Percentiles rank a stretch among this genome's conserved stretches.
These are phyloP conservation scores for Cladophialophora chaetospira DNA, from an alignment of 2,329 filamentous ascomycete species.

Conservation along the genomic window DNA sequence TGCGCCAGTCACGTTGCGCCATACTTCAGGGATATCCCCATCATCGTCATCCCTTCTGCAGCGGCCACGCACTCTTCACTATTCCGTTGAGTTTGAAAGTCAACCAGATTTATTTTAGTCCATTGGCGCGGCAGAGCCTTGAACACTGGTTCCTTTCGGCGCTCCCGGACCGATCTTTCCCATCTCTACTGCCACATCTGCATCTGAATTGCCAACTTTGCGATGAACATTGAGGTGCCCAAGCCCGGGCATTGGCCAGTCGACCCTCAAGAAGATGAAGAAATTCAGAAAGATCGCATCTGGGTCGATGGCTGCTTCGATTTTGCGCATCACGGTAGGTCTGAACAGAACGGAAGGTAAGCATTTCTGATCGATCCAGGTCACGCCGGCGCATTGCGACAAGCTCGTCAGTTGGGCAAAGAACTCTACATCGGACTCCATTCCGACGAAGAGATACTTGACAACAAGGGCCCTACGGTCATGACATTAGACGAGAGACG, in stretches of 20 bases:
- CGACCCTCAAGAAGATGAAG: conserved; percentile 61
- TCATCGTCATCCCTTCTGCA: conserved; percentile 2
- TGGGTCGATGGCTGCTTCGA: conserved; percentile 99
- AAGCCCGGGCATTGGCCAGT: conserved; percentile 63
- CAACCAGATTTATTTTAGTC: too few species aligned
- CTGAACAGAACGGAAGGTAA: conserved; percentile 18
- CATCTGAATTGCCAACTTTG: background rate
- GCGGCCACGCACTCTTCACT: background rate
- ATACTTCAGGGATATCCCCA: conserved; percentile 17
- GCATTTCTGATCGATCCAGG: conserved; percentile 52
- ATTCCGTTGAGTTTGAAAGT: too few species aligned
- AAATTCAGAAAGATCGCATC: conserved; percentile 69
- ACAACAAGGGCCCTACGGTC: conserved; percentile 96
- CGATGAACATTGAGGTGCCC: conserved; percentile 44
- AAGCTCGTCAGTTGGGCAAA: conserved; percentile 85
- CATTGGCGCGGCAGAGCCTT: too few species aligned
- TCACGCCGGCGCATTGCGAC: conserved; percentile 94
- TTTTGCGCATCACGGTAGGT: conserved; percentile 90
- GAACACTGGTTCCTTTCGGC: too few species aligned
- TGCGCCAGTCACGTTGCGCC: conserved; percentile 12
- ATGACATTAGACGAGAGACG: conserved; percentile 90
- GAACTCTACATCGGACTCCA: conserved; percentile 92
- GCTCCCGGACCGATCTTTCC: too few species aligned
- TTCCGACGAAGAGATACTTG: conserved; percentile 90
- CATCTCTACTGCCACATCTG: background rate